These are phyloP conservation scores for Wickerhamomyces hampshirensis DNA, from an alignment of 805 yeast species.

Conservation along the genomic window DNA sequence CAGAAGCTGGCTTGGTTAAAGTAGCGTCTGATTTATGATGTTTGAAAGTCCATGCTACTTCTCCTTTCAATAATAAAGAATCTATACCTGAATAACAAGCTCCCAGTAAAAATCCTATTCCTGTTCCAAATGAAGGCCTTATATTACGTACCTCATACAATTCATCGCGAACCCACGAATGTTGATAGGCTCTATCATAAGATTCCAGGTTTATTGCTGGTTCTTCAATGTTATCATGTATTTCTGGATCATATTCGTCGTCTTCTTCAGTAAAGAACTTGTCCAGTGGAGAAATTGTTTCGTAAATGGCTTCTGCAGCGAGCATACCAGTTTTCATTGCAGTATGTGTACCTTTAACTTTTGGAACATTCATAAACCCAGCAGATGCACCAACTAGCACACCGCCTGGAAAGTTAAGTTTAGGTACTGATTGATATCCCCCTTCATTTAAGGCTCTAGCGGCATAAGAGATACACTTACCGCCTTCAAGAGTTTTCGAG, in stretches of 20 bases:
- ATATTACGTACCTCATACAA: conserved; percentile 81
- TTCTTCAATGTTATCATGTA: conserved; percentile 34
- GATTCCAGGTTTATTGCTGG: conserved; percentile 45
- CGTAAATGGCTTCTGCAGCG: conserved; percentile 83
- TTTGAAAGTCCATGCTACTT: conserved; percentile 82
- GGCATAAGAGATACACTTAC: conserved; percentile 89
- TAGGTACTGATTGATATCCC: conserved; percentile 90
- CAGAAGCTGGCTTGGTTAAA: conserved; percentile 62
- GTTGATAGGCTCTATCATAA: conserved; percentile 60
- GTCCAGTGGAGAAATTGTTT: conserved; percentile 41
- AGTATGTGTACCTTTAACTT: conserved; percentile 95
- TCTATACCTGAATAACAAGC: conserved; percentile 79
- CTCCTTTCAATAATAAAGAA: conserved; percentile 72
- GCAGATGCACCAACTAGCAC: conserved; percentile 93
- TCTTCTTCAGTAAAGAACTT: conserved; percentile 38
- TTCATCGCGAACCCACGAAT: conserved; percentile 87
- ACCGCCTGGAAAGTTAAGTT: conserved; percentile 93
- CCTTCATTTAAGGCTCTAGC: conserved; percentile 98
- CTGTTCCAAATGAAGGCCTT: conserved; percentile 82
- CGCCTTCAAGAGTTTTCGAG: conserved; percentile 69
- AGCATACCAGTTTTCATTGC: conserved; percentile 95
- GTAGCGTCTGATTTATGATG: conserved; percentile 68
- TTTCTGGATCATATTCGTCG: conserved; percentile 36
- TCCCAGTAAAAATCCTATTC: conserved; percentile 79
- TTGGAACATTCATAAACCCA: conserved; percentile 96